Evolutionary conservation across 768 basidiomycete genomes (phyloP).

Genomic region (Suillus plorans): DNA sequence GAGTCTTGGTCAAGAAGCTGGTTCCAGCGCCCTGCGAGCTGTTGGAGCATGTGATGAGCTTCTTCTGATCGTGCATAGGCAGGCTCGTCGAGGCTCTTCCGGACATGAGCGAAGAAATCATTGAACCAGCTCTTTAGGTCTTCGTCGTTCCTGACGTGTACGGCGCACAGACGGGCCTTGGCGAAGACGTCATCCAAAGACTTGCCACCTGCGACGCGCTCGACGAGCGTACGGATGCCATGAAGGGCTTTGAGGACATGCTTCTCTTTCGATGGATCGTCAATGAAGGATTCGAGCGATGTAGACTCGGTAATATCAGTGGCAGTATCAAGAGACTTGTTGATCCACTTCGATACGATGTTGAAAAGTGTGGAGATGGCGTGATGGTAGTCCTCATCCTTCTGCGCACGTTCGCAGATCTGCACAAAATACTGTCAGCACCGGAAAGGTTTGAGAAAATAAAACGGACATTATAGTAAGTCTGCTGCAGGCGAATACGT

Average conservation of each 20-base stretch:
- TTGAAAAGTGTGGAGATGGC: slow-evolving; percentile 58
- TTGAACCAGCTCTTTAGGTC: slow-evolving; percentile 55
- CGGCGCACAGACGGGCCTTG: slow-evolving; percentile 41
- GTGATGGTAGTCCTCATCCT: slow-evolving; percentile 56
- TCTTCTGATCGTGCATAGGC: slow-evolving; percentile 56
- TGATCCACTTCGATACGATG: slow-evolving; percentile 57
- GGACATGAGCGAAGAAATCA: slow-evolving; percentile 48
- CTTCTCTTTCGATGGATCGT: slow-evolving; percentile 63
- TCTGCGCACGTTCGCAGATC: slow-evolving; percentile 66
- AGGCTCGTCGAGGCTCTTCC: slow-evolving; percentile 45
- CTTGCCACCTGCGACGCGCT: slow-evolving; percentile 51
- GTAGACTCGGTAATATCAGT: slow-evolving; percentile 41
- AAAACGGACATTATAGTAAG: slow-evolving; percentile 48
- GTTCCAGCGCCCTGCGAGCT: slow-evolving; percentile 52
- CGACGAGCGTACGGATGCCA: slow-evolving; percentile 38
- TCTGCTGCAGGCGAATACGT: slow-evolving; percentile 43
- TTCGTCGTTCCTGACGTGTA: slow-evolving; percentile 52
- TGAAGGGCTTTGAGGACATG: slow-evolving; percentile 55
- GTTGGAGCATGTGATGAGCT: slow-evolving; percentile 36
- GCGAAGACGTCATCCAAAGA: slow-evolving; percentile 50
- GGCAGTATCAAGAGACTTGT: slow-evolving; percentile 49
- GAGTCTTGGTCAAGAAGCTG: slow-evolving; percentile 45
- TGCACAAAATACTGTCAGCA: slow-evolving; percentile 18
- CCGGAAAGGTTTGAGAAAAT: neutral
- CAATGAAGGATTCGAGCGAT: slow-evolving; percentile 54